Conservation (phyloP, 306 rosid species). For the Acacia acuminata region DNA sequence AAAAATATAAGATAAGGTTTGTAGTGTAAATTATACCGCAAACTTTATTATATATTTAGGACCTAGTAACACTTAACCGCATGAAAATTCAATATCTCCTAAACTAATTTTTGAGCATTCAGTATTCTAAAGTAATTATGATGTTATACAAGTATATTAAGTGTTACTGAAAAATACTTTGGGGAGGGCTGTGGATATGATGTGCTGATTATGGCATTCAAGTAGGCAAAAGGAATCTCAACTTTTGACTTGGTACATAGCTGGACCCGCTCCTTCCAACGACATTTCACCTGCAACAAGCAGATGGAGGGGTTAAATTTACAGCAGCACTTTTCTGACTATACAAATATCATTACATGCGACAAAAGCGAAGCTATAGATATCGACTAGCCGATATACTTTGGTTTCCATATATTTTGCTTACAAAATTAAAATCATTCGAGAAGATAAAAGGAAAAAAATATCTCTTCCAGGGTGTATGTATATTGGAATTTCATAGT, state of each 20-base stretch:
- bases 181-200: too few species aligned
- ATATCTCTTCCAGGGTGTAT: background rate
- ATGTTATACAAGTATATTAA: too few species aligned
- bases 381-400: too few species aligned
- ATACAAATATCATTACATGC: background rate
- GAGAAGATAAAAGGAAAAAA: background rate
- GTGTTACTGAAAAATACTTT: too few species aligned
- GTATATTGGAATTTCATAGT: background rate
- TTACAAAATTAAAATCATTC: background rate
- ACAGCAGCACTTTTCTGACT: background rate
- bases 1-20: too few species aligned
- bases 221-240: slow-evolving; percentile 14
- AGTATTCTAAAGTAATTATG: too few species aligned
- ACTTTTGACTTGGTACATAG: slow-evolving; percentile 15
- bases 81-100: slow-evolving; percentile 21
- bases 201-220: background rate
- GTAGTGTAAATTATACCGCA: too few species aligned
- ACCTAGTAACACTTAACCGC: background rate
- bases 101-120: too few species aligned
- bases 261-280: slow-evolving; percentile 24
- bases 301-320: background rate
- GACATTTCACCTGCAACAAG: slow-evolving; percentile 15
- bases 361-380: background rate
- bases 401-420: background rate
- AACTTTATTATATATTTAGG: too few species aligned